These are phyloP conservation scores for Backusella psychrophila DNA, from an alignment of 192 early-diverging fungal genomes.

Conservation along the genomic window DNA sequence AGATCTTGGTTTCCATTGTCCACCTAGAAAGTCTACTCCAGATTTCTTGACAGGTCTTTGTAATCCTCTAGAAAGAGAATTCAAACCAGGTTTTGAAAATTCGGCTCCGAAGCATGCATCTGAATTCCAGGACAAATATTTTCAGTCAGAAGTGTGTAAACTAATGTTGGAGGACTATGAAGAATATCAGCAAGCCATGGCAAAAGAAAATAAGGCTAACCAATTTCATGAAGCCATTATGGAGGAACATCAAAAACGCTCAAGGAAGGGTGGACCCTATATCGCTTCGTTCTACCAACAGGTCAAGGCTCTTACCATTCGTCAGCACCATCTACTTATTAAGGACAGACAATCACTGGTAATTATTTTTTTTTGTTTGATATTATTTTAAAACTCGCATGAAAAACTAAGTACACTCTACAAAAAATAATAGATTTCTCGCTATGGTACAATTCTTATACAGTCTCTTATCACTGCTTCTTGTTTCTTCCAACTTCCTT, in stretches of 20 bases:
- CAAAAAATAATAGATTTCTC: conserved; percentile 36
- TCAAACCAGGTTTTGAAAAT: conserved; percentile 50
- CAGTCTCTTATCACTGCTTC: conserved; percentile 73
- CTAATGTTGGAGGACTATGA: conserved; percentile 38
- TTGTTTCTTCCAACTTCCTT: conserved; percentile 61
- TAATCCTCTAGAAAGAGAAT: conserved; percentile 53
- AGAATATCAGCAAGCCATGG: conserved; percentile 39
- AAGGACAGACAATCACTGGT: conserved; percentile 47
- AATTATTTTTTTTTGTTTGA: no score
- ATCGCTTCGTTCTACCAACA: conserved; percentile 64
- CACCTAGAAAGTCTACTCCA: conserved; percentile 62
- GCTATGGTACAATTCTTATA: conserved; percentile 45
- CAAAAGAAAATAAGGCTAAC: conserved; percentile 15
- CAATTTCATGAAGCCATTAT: conserved; percentile 46
- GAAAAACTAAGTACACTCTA: no score
- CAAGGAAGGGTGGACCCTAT: conserved; percentile 53
- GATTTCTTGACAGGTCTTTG: conserved; percentile 75
- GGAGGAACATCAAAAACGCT: conserved; percentile 51
- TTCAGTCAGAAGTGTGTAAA: conserved; percentile 38
- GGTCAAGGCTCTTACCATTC: conserved; percentile 53
- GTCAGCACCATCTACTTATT: conserved; percentile 60
- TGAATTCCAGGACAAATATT: conserved; percentile 64
- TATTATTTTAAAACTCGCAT: no score
- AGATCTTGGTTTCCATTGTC: conserved; percentile 60
- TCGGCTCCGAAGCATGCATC: conserved; percentile 53